These are phyloP conservation scores for Cercospora zeae-maydis DNA, from an alignment of 2,329 filamentous ascomycete species.

Conservation along the genomic window DNA sequence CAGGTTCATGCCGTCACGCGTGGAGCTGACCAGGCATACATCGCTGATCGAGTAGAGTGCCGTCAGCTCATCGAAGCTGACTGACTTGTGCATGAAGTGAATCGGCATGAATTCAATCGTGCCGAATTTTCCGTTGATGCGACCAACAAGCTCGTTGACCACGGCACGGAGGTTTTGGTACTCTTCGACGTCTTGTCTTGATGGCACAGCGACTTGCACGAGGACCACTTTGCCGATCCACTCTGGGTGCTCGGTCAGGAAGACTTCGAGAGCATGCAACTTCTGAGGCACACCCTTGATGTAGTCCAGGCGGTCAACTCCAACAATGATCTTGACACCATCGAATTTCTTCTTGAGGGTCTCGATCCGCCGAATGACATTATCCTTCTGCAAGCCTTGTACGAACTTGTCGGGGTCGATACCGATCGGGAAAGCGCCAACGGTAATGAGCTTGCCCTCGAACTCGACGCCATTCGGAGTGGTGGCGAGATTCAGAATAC, in stretches of 20 bases:
- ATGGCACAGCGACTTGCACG: conserved; percentile 93
- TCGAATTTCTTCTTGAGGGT: conserved; percentile 86
- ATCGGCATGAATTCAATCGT: conserved; percentile 99
- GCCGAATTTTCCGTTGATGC: conserved; percentile 95
- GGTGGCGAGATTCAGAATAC: conserved; percentile 74
- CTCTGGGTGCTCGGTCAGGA: conserved; percentile 93
- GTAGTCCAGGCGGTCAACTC: conserved; percentile 94
- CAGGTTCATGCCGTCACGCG: conserved; percentile 98
- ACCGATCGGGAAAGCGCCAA: conserved; percentile 94
- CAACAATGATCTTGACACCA: conserved; percentile 92
- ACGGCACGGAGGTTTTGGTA: conserved; percentile 95
- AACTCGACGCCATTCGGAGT: conserved; percentile 93
- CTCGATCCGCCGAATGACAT: conserved; percentile 82
- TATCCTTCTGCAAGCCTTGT: conserved; percentile 78
- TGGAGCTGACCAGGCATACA: conserved; percentile 87
- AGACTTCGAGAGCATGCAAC: conserved; percentile 91
- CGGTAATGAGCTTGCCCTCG: conserved; percentile 80
- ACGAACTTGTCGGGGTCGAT: conserved; percentile 97
- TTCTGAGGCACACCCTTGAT: conserved; percentile 99
- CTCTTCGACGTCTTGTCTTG: conserved; percentile 91
- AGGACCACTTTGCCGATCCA: conserved; percentile 98
- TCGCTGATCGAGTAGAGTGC: conserved; percentile 90
- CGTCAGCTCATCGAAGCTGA: conserved; percentile 90
- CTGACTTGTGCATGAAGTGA: conserved; percentile 95
- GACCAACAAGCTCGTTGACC: conserved; percentile 92